phyloP scores from a whole-genome alignment of 345 rosid genomes.

The Orychophragmus violaceus region DNA sequence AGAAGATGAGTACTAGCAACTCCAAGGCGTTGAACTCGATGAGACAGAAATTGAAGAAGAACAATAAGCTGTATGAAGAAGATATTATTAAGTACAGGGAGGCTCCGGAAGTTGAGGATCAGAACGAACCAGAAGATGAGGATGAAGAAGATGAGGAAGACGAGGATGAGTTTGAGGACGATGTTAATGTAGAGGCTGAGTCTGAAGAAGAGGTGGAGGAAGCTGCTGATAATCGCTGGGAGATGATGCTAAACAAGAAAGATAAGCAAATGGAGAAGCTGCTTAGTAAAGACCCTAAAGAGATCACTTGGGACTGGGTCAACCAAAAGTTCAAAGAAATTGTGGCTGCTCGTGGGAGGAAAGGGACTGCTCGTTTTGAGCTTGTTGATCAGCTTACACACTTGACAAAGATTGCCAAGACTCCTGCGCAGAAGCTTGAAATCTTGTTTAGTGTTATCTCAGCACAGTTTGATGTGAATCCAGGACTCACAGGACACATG shows the following conservation, averaged over 20 bases:
- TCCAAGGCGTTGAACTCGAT: slow-evolving; percentile 92
- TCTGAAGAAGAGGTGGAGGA: slow-evolving; percentile 38
- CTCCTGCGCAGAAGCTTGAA: slow-evolving; percentile 97
- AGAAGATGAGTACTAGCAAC: slow-evolving; percentile 95
- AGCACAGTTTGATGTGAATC: slow-evolving; percentile 94
- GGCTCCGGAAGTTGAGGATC: slow-evolving; percentile 72
- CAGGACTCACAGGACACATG: slow-evolving; percentile 95
- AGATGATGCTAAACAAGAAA: slow-evolving; percentile 65
- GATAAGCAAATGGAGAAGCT: slow-evolving; percentile 74
- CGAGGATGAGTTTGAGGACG: slow-evolving; percentile 48
- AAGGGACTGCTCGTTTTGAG: slow-evolving; percentile 92
- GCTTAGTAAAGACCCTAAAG: slow-evolving; percentile 70
- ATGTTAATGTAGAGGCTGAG: slow-evolving; percentile 30
- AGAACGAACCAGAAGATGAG: slow-evolving; percentile 44
- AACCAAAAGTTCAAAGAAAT: slow-evolving; percentile 90
- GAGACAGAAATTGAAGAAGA: slow-evolving; percentile 91
- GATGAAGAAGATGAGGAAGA: slow-evolving; percentile 41
- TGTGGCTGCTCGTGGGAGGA: slow-evolving; percentile 91
- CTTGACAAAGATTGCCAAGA: slow-evolving; percentile 88
- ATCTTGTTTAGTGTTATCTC: slow-evolving; percentile 86
- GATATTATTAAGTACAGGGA: slow-evolving; percentile 64
- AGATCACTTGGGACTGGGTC: slow-evolving; percentile 87
- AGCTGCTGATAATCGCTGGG: slow-evolving; percentile 40
- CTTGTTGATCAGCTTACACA: slow-evolving; percentile 93
- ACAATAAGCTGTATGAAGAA: slow-evolving; percentile 79